Evolutionary conservation across 2,329 filamentous ascomycete species (phyloP).

Genomic region (Sporothrix pallida): DNA sequence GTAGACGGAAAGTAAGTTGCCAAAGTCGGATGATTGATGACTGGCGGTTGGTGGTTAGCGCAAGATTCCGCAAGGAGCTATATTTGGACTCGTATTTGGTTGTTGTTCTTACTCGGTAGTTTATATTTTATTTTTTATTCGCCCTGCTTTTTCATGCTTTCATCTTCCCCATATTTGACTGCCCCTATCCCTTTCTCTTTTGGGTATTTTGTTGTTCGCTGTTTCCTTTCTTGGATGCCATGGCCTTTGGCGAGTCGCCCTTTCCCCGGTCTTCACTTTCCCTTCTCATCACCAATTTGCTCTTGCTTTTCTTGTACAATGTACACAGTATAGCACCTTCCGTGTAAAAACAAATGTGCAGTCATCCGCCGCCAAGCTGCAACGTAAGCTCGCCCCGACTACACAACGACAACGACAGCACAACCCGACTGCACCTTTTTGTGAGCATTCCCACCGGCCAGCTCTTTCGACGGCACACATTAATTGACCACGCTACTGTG

Average conservation of each 20-base stretch:
- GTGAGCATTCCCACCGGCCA: too few species aligned
- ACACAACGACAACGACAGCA: too few species aligned
- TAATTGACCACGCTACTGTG: too few species aligned
- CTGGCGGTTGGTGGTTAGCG: background rate
- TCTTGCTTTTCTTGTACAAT: too few species aligned
- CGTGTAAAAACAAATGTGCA: background rate
- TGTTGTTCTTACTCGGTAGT: background rate
- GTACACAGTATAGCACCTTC: too few species aligned
- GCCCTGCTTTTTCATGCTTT: background rate
- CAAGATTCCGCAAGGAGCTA: background rate
- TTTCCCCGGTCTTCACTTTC: background rate
- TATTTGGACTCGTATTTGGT: conserved; percentile 15
- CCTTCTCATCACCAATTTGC: too few species aligned
- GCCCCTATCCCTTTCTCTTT: too few species aligned
- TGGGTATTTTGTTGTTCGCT: background rate
- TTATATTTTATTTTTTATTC: background rate
- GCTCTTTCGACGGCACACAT: too few species aligned
- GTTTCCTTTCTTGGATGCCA: conserved; percentile 1
- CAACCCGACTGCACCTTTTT: too few species aligned
- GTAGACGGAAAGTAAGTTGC: background rate
- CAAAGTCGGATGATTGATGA: background rate
- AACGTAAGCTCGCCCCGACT: background rate
- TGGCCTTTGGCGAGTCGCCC: conserved; percentile 11
- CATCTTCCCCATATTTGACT: background rate
- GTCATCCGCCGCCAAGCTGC: conserved; percentile 9